phyloP scores from a whole-genome alignment of 495 filamentous ascomycete genomes.

The Penicillium roqueforti region DNA sequence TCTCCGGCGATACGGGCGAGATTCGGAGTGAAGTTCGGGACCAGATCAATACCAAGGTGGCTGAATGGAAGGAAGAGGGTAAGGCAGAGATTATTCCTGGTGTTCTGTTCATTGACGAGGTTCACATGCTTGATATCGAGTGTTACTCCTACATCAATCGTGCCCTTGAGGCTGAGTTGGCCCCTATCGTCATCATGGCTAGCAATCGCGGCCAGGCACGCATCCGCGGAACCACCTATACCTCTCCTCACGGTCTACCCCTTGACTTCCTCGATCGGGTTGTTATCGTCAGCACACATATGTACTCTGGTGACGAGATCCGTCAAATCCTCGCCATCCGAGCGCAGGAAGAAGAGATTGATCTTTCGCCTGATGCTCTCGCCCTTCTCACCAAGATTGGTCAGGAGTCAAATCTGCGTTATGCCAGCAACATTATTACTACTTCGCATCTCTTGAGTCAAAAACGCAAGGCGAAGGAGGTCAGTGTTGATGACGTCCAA shows the following conservation, averaged over 20 bases:
- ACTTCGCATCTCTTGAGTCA: constrained; percentile 76
- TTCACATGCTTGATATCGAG: constrained; percentile 99
- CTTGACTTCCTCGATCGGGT: constrained; percentile 96
- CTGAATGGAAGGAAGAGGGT: constrained; percentile 98
- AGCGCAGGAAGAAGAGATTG: constrained; percentile 93
- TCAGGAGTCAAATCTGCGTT: constrained; percentile 84
- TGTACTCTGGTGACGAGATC: constrained; percentile 83
- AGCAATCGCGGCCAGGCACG: constrained; percentile 91
- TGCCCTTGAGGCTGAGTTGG: constrained; percentile 86
- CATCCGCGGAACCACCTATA: constrained; percentile 90
- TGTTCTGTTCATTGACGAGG: constrained; percentile 97
- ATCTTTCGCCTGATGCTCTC: constrained; percentile 81
- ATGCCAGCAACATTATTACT: constrained; percentile 93
- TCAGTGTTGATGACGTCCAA: constrained; percentile 84
- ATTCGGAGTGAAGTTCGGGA: constrained; percentile 95
- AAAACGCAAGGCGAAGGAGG: constrained; percentile 78
- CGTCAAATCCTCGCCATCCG: constrained; percentile 85
- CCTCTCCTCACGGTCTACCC: constrained; percentile 85
- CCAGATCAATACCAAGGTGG: constrained; percentile 98
- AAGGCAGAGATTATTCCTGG: constrained; percentile 97
- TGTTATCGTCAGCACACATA: constrained; percentile 90
- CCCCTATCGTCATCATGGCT: constrained; percentile 99
- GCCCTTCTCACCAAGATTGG: constrained; percentile 93
- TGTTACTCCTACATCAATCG: constrained; percentile 99
- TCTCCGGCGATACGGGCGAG: constrained; percentile 97